These are phyloP conservation scores for Aspergillus fumigatus DNA, from an alignment of 2,329 filamentous ascomycete species.

Conservation along the genomic window DNA sequence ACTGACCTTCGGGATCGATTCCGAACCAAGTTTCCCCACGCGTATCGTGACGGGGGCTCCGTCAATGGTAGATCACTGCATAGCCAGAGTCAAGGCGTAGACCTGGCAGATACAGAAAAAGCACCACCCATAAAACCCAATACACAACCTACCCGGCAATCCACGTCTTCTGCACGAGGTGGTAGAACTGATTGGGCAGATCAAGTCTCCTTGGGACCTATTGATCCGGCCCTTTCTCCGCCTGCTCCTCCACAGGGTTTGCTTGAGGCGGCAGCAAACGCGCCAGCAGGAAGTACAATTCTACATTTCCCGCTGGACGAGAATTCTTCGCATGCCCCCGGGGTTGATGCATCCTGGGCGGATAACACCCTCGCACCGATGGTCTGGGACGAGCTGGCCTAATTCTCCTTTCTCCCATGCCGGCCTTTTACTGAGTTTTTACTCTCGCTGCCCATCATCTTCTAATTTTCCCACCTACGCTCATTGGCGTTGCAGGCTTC, in stretches of 20 bases:
- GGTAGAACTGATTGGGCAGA: constrained; percentile 15
- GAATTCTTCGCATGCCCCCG: constrained; percentile 13
- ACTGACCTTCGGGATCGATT: constrained; percentile 61
- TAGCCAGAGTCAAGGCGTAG: constrained; percentile 7
- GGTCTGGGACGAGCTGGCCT: constrained; percentile 36
- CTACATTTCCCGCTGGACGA: constrained; percentile 34
- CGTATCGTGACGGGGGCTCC: constrained; percentile 47
- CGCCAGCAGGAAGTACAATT: constrained; percentile 6
- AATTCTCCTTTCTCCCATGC: neutral
- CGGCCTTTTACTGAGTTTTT: neutral
- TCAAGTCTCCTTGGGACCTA: constrained; percentile 14
- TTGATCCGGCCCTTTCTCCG: constrained; percentile 31
- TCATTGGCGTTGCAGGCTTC: neutral
- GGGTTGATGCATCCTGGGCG: constrained; percentile 26
- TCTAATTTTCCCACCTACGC: neutral
- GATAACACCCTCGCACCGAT: constrained; percentile 39
- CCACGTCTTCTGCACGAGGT: constrained; percentile 5
- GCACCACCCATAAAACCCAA: constrained; percentile 10
- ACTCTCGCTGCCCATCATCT: neutral
- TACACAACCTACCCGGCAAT: constrained; percentile 6
- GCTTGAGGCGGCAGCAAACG: constrained; percentile 18
- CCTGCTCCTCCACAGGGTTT: constrained; percentile 27
- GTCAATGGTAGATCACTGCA: constrained; percentile 30
- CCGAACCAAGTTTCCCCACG: constrained; percentile 54
- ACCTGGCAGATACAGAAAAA: constrained; percentile 4